A percentile compares a stretch with the other conserved stretches of the same genome.
phyloP scores from a whole-genome alignment of 345 rosid species.

The Turnera subulata region DNA sequence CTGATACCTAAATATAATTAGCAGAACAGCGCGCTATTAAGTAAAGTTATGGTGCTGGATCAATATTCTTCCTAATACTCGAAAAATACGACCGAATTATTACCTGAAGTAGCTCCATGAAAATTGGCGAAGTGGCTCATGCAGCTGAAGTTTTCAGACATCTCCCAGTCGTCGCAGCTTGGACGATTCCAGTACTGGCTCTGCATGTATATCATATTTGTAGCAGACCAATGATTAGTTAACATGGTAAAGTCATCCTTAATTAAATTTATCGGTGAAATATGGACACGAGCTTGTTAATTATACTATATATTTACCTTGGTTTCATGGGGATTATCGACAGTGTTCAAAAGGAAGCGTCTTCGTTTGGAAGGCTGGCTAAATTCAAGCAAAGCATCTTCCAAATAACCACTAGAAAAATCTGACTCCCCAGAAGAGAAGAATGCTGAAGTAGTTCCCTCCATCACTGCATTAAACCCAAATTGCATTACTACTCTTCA shows the following conservation, averaged over 20 bases:
- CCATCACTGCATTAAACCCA: slow-evolving; percentile 41
- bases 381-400: slow-evolving; percentile 73
- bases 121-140: slow-evolving; percentile 30
- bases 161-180: slow-evolving; percentile 43
- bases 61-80: background rate
- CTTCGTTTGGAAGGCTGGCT: slow-evolving; percentile 64
- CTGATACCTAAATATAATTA: too few relatives aligned
- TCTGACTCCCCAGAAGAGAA: slow-evolving; percentile 44
- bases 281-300: slow-evolving; percentile 16
- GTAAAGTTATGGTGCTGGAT: background rate
- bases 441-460: slow-evolving; percentile 30
- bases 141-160: slow-evolving; percentile 53
- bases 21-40: too few relatives aligned
- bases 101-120: slow-evolving; percentile 44
- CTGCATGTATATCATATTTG: slow-evolving; percentile 32
- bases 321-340: slow-evolving; percentile 18
- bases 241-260: background rate
- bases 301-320: background rate
- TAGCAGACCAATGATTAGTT: background rate
- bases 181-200: slow-evolving; percentile 47
- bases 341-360: slow-evolving; percentile 37
- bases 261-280: slow-evolving; percentile 15
- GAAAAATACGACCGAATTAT: background rate
- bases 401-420: slow-evolving; percentile 82
- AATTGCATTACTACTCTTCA: background rate